Conservation (phyloP, 352 stramenopile species). For the Globisporangium orthogonon region DNA sequence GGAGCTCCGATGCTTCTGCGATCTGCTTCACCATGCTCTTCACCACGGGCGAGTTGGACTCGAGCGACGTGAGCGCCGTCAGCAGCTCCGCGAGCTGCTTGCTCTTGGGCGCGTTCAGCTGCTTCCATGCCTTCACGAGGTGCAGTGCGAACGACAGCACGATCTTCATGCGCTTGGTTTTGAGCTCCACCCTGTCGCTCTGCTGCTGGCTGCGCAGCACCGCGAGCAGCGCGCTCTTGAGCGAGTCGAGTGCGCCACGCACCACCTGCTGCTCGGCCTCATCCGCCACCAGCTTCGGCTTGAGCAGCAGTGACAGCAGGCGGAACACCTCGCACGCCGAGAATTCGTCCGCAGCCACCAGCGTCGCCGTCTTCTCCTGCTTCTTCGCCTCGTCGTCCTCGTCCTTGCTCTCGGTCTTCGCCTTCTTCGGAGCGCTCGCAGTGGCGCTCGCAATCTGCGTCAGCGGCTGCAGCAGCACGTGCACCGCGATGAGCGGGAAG, state of each 20-base stretch:
- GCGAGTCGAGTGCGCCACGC: constrained; percentile 16
- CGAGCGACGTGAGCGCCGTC: constrained; percentile 33
- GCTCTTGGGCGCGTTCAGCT: constrained; percentile 17
- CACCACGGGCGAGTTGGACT: constrained; percentile 57
- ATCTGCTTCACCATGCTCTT: constrained; percentile 73
- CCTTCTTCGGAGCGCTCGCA: constrained; percentile 7
- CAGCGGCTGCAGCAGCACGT: constrained; percentile 52
- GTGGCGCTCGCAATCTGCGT: constrained; percentile 29
- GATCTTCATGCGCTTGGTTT: constrained; percentile 75
- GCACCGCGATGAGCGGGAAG: constrained; percentile 38
- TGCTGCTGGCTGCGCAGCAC: constrained; percentile 25
- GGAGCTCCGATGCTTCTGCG: constrained; percentile 18
- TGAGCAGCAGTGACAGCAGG: constrained; percentile 54
- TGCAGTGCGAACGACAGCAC: constrained; percentile 60
- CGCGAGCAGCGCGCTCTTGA: constrained; percentile 39
- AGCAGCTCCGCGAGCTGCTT: constrained; percentile 37
- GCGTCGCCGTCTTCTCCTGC: constrained; percentile 17
- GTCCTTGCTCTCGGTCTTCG: background rate
- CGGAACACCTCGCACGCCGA: constrained; percentile 75
- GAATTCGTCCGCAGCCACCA: constrained; percentile 56
- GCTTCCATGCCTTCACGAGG: constrained; percentile 56
- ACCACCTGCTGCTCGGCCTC: constrained; percentile 33
- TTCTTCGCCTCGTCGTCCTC: constrained; percentile 10
- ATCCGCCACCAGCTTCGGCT: constrained; percentile 41
- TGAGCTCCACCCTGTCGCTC: constrained; percentile 27